Evolutionary conservation across 1,284 basidiomycete species (phyloP), one percentile per base, ranked within the genome.

Genomic region (Polyporus tsugae): DNA sequence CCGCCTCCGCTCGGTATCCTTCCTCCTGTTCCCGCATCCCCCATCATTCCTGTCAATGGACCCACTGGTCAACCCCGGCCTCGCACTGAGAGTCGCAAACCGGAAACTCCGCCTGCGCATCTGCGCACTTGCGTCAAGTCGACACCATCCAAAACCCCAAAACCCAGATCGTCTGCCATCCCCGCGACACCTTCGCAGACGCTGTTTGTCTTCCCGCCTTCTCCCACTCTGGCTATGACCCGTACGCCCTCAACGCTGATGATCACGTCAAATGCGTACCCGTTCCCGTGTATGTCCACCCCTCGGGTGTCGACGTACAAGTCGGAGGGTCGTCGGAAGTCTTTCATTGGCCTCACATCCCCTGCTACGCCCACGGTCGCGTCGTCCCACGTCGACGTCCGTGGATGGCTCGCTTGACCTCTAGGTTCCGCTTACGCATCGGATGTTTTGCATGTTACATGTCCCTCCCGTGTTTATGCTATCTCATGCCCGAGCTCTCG

Each of bases 131-230:
- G 63, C 15, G 25, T 73, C 53, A 74, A 75, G 64, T 69, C 76
- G 19, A 78, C 75, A 53, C 70, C 75, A 66, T 53, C 69, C 15
- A 64, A 62, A 65, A 65, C 72, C 68, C 58, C 69, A 19, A 64
- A 63, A 65, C 63, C 71, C 66, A 64, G 66, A 57, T 39, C 70
- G 41, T 68, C 64, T 29, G 68, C 63, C 78, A 81, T 39, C 81
- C 71, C 72, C 61, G 75, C 78, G 71, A 81, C 83, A 70, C 87
- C 88, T 36, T 87, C 91, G 0, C 93, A 94, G 77, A 95, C 92
- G 0, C 82, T 95, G 60, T 94, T 95, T 75, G 90, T 95, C 49
- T 95, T 95, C 77, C 93, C 93, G 3, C 92, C 93, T 44, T 93
- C 92, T 15, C 92, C 92, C 10, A 91, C 87, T 7, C 77, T 86